A percentile compares a stretch with the other conserved stretches of the same genome.
These are phyloP conservation scores for Aspergillus cavernicola DNA, from an alignment of 495 filamentous ascomycete genomes.

Conservation along the genomic window DNA sequence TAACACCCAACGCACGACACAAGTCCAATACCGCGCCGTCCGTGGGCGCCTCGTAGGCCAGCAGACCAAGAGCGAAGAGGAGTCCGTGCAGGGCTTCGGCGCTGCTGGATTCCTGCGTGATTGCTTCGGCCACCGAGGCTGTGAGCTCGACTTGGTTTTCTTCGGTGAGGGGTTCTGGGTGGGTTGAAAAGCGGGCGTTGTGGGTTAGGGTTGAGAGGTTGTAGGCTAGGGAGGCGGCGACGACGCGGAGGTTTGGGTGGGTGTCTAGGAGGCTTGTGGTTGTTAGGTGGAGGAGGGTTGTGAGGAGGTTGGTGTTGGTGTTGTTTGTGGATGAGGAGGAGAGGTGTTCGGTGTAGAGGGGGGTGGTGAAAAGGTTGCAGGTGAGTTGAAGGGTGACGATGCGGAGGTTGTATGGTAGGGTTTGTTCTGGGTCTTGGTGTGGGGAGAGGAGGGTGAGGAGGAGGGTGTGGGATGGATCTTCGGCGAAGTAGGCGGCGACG, in stretches of 20 bases:
- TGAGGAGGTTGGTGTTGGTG: background rate
- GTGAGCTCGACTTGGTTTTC: slow-evolving; percentile 73
- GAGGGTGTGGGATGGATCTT: slow-evolving; percentile 62
- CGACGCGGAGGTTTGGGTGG: slow-evolving; percentile 58
- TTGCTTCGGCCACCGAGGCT: slow-evolving; percentile 72
- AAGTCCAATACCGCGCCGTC: slow-evolving; percentile 72
- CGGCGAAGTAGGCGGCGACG: slow-evolving; percentile 82
- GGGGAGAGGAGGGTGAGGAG: slow-evolving; percentile 61
- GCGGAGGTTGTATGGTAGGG: slow-evolving; percentile 73
- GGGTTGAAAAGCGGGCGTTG: slow-evolving; percentile 53
- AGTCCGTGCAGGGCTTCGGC: slow-evolving; percentile 69
- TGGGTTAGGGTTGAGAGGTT: slow-evolving; percentile 73
- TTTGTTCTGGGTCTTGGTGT: slow-evolving; percentile 37
- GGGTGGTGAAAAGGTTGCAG: slow-evolving; percentile 60
- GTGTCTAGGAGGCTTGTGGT: slow-evolving; percentile 54
- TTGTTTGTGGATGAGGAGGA: slow-evolving; percentile 5
- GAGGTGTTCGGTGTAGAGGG: slow-evolving; percentile 46
- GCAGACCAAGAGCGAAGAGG: slow-evolving; percentile 64
- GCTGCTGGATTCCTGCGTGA: slow-evolving; percentile 62
- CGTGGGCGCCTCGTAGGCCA: slow-evolving; percentile 65
- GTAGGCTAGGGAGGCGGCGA: slow-evolving; percentile 77
- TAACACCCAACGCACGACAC: slow-evolving; percentile 67
- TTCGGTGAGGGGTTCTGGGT: slow-evolving; percentile 59
- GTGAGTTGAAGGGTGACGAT: slow-evolving; percentile 69
- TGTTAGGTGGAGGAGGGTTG: slow-evolving; percentile 32